Base-by-base conservation (phyloP, 345 rosid genomes). In the Eucalyptus pauciflora region DNA sequence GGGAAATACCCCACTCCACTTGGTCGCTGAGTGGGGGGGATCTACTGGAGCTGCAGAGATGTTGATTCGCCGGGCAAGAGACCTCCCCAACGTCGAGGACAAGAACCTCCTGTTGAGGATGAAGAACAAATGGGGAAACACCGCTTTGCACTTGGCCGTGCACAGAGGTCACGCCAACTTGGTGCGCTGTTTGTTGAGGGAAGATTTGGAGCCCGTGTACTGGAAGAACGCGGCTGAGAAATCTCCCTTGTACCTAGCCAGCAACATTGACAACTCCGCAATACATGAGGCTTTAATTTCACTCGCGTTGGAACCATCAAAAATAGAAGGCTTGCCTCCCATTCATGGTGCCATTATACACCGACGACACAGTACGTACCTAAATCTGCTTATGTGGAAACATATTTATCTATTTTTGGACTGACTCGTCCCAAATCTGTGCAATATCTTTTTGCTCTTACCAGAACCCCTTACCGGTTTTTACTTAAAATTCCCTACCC, bases 241-340 rank as follows among this genome's bases (percentile, higher is more conserved):
- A 58, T 58, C n/a, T 58, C n/a, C 29, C 29, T 2, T 25, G 13
- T 58, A 58, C n/a, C 4, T 0, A 5, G 64, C n/a, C 64, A 13
- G 10, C 64, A 0, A 1, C 1, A 58, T 1, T 10, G 0, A 58
- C 0, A 3, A 58, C 29, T 8, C 25, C 10, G 5, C 4, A 0
- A 0, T 7, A 20, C 60, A 54, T 8, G 25, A 54, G 60, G 27
- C 4, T 54, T 20, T 54, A 54, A 7, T 54, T 54, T 20, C 25
- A 18, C 60, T 3, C 27, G 0, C 11, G 10, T 22, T 54, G 24
- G 60, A 54, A 54, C 60, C 60, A 54, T 54, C 10, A 8, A 54
- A 0, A 1, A 54, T 54, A 54, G 25, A 54, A 54, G 60, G 60
- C 27, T 54, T 54, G 60, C 25, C 60, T 25, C 60, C 60, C 25